These are phyloP conservation scores for Coemansia sp. DNA, from an alignment of 192 early-diverging fungal genomes.

Conservation along the genomic window DNA sequence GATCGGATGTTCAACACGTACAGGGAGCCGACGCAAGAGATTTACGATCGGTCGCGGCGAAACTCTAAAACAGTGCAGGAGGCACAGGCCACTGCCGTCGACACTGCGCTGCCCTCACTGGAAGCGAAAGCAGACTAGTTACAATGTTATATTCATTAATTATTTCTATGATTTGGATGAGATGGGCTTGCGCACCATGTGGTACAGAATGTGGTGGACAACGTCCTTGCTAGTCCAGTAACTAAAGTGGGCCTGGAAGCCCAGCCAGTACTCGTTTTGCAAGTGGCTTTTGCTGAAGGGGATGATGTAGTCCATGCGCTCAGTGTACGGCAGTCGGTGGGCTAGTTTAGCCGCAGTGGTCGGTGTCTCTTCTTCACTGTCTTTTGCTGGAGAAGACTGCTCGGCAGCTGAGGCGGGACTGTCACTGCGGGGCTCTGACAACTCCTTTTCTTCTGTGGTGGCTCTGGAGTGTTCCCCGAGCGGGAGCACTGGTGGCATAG, in stretches of 20 bases:
- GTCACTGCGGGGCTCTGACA: too few relatives aligned
- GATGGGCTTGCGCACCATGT: constrained; percentile 24
- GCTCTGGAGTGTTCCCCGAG: neutral
- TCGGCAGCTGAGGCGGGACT: neutral
- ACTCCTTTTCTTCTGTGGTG: neutral
- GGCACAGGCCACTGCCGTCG: constrained; percentile 63
- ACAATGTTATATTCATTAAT: too few relatives aligned
- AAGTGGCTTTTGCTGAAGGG: constrained; percentile 42
- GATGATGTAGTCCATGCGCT: constrained; percentile 54
- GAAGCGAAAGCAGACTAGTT: constrained; percentile 13
- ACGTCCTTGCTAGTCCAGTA: constrained; percentile 52
- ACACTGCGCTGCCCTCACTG: constrained; percentile 39
- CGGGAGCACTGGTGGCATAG: neutral
- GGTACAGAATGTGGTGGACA: constrained; percentile 43
- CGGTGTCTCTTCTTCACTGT: neutral
- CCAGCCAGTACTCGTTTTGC: constrained; percentile 54
- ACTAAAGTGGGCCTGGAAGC: constrained; percentile 46
- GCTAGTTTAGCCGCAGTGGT: constrained; percentile 1
- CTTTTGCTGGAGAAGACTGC: too few relatives aligned
- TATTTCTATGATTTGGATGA: neutral
- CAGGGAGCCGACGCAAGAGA: constrained; percentile 64
- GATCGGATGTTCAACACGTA: constrained; percentile 69
- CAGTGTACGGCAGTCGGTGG: constrained; percentile 26
- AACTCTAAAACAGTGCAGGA: constrained; percentile 63
- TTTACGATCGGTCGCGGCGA: constrained; percentile 59